A percentile compares a stretch with the other conserved stretches of the same genome.
These are phyloP conservation scores for Amaranthus cruentus DNA, from an alignment of 148 eudicot genomes.

Conservation along the genomic window DNA sequence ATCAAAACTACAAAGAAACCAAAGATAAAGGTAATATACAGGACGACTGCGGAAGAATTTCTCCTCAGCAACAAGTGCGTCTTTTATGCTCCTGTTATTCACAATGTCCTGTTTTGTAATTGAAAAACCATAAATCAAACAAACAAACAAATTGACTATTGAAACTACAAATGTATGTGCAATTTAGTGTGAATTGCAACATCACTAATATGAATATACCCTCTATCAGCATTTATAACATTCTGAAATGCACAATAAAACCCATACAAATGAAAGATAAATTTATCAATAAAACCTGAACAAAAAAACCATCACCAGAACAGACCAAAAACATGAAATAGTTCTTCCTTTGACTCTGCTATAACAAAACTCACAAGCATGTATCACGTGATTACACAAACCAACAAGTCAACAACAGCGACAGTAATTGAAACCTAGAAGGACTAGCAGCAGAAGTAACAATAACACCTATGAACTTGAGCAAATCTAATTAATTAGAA, in stretches of 20 bases:
- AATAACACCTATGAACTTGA: background rate
- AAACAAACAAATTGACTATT: background rate
- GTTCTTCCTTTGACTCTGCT: background rate
- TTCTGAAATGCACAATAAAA: background rate
- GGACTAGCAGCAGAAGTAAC: background rate
- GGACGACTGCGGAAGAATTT: conserved; percentile 92
- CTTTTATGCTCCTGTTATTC: conserved; percentile 72
- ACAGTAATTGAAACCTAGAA: background rate
- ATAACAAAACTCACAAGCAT: background rate
- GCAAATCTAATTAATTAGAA: background rate
- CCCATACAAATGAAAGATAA: background rate
- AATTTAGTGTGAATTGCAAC: background rate
- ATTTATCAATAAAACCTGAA: background rate
- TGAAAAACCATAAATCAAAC: background rate
- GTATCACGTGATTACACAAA: background rate
- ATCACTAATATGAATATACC: background rate
- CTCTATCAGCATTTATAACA: background rate
- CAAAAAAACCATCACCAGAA: background rate
- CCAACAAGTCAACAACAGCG: background rate
- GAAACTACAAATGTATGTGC: background rate
- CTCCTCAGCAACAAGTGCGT: conserved; percentile 93
- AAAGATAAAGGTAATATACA: conserved; percentile 38
- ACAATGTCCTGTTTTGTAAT: conserved; percentile 67
- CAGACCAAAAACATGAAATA: background rate
- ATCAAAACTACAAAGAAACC: background rate